Percentiles rank a stretch among this genome's conserved stretches.
Evolutionary conservation across 2,329 filamentous ascomycete genomes (phyloP).

Genomic region (Phyllosticta citriasiana): DNA sequence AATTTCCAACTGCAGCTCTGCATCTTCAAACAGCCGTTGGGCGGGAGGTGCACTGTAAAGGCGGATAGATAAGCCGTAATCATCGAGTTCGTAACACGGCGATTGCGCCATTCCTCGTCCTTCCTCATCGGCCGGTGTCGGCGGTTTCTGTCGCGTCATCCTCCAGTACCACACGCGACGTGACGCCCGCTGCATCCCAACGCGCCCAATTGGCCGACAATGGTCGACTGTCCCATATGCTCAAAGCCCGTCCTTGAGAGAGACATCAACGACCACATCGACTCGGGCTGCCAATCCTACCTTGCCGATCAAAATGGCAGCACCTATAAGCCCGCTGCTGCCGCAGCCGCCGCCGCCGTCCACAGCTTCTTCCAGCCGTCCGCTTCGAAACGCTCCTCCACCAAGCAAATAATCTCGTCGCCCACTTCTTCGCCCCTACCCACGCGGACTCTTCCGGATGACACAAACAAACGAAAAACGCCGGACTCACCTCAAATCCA

Average conservation of each 20-base stretch:
- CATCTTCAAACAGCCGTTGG: neutral
- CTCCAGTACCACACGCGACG: neutral
- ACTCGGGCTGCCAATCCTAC: slow-evolving; percentile 65
- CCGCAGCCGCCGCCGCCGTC: slow-evolving; percentile 23
- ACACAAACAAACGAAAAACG: neutral
- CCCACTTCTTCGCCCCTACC: slow-evolving; percentile 14
- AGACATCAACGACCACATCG: slow-evolving; percentile 84
- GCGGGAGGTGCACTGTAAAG: neutral
- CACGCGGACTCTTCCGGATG: neutral
- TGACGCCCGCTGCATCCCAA: neutral
- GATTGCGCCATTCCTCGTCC: neutral
- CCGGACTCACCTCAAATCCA: neutral
- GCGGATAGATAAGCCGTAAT: neutral
- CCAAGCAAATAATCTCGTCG: slow-evolving; percentile 16
- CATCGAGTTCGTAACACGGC: neutral
- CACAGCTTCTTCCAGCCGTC: slow-evolving; percentile 48
- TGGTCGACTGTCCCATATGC: slow-evolving; percentile 77
- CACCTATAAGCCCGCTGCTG: slow-evolving; percentile 22
- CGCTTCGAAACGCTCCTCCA: slow-evolving; percentile 32
- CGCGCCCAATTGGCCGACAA: slow-evolving; percentile 12
- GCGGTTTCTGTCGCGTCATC: slow-evolving; percentile 1
- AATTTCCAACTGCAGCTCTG: no score
- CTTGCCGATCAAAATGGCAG: slow-evolving; percentile 44
- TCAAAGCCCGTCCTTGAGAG: slow-evolving; percentile 58
- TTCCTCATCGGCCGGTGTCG: neutral